These are phyloP conservation scores for Pyrenophora tritici-repentis DNA, from an alignment of 2,329 filamentous ascomycete species.

Conservation along the genomic window DNA sequence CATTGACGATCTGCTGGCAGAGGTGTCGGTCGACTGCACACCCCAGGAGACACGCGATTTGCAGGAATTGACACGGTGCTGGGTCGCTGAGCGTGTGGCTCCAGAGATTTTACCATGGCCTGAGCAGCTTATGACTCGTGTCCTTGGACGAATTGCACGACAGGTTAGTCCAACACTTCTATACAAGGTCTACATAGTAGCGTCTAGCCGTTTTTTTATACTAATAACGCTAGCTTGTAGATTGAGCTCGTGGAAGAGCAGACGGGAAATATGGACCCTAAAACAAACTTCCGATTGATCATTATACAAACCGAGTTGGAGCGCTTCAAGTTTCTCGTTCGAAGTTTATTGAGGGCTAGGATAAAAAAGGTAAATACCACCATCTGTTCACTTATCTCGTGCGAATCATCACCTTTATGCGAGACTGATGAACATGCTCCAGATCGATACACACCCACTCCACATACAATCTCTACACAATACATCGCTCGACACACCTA, in stretches of 20 bases:
- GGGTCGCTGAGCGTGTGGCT: slow-evolving; percentile 88
- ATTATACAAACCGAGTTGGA: slow-evolving; percentile 96
- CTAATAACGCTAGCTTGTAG: slow-evolving; percentile 43
- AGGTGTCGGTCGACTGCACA: slow-evolving; percentile 51
- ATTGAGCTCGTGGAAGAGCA: slow-evolving; percentile 59
- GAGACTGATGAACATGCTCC: slow-evolving; percentile 1
- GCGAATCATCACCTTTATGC: no score
- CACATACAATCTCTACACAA: slow-evolving; percentile 66
- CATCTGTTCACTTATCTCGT: neutral
- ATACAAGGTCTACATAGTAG: no score
- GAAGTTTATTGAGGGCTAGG: slow-evolving; percentile 80
- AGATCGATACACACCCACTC: slow-evolving; percentile 78
- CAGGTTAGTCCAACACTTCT: slow-evolving; percentile 38
- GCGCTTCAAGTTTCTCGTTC: slow-evolving; percentile 87
- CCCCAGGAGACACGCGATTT: slow-evolving; percentile 73
- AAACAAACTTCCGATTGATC: slow-evolving; percentile 89
- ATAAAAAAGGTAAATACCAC: slow-evolving; percentile 72
- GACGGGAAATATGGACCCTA: slow-evolving; percentile 85
- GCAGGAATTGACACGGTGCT: slow-evolving; percentile 85
- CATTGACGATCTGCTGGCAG: slow-evolving; percentile 59
- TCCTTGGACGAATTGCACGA: slow-evolving; percentile 63
- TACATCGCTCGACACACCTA: slow-evolving; percentile 55
- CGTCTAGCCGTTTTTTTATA: neutral
- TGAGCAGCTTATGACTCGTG: slow-evolving; percentile 77
- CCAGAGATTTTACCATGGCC: slow-evolving; percentile 86